Conservation (phyloP, 73 alveolate species). For the Symbiodinium natans region DNA sequence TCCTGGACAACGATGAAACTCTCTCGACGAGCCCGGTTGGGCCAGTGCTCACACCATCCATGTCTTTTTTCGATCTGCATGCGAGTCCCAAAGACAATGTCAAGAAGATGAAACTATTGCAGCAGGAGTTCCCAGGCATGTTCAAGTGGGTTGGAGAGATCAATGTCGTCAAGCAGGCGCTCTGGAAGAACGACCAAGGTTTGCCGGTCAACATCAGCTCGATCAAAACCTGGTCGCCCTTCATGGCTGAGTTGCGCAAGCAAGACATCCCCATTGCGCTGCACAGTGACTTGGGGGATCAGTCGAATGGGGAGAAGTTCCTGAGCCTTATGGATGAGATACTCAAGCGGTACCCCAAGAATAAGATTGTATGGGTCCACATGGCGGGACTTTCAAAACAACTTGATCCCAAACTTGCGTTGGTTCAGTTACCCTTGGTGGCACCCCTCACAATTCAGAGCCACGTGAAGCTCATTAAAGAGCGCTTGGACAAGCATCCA, state of each 20-base stretch:
- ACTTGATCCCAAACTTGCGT: conserved; percentile 58
- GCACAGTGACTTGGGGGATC: conserved; percentile 61
- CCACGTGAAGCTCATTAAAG: conserved; percentile 47
- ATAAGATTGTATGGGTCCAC: conserved; percentile 89
- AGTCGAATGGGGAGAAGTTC: conserved; percentile 34
- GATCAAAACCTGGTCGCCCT: conserved; percentile 4
- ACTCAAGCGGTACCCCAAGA: conserved; percentile 21
- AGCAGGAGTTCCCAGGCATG: conserved; percentile 70
- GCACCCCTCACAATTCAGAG: conserved; percentile 37
- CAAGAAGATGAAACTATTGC: conserved; percentile 32
- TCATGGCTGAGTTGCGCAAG: conserved; percentile 58
- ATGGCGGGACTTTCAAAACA: conserved; percentile 83
- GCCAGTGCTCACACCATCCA: conserved; percentile 48
- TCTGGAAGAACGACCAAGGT: conserved; percentile 56
- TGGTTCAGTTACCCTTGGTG: conserved; percentile 29
- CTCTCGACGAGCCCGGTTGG: background rate
- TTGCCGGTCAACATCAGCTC: conserved; percentile 15
- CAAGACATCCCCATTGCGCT: conserved; percentile 81
- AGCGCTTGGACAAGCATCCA: conserved; percentile 46
- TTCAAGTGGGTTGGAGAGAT: conserved; percentile 81
- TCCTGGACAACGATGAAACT: conserved; percentile 28
- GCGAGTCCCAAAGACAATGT: conserved; percentile 15
- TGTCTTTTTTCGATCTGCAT: conserved; percentile 81
- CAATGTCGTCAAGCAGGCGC: conserved; percentile 89
- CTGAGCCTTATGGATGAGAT: conserved; percentile 63